phyloP scores from a whole-genome alignment of 257 asterid species.

The Solanum appendiculatum region DNA sequence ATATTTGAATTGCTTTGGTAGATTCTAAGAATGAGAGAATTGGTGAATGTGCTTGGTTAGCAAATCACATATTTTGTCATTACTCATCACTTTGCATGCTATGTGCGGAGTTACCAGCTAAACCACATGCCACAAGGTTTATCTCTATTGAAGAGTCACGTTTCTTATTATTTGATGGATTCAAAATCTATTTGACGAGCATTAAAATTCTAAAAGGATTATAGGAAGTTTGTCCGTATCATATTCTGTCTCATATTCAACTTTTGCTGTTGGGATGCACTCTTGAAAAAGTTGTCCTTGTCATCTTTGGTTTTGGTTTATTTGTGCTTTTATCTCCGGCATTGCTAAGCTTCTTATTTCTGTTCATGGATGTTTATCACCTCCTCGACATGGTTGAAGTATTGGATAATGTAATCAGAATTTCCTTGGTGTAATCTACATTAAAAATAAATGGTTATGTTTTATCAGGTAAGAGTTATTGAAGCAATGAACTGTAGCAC shows the following conservation, averaged over 20 bases:
- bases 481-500: background rate
- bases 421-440: background rate
- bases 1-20: background rate
- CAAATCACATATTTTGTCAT: background rate
- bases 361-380: background rate
- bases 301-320: background rate
- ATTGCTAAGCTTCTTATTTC: background rate
- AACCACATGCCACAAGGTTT: background rate
- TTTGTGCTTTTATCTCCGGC: background rate
- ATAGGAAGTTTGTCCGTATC: background rate
- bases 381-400: background rate
- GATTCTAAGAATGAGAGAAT: background rate
- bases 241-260: background rate
- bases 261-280: background rate
- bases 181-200: background rate
- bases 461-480: background rate
- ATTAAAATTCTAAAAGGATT: background rate
- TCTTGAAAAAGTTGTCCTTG: background rate
- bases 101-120: background rate
- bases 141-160: background rate
- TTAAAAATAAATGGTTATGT: background rate
- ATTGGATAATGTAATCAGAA: background rate
- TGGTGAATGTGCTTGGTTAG: background rate
- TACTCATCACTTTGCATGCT: background rate
- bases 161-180: background rate